Conservation (phyloP, 2,329 filamentous ascomycete species). For the Exserohilum rostratum region DNA sequence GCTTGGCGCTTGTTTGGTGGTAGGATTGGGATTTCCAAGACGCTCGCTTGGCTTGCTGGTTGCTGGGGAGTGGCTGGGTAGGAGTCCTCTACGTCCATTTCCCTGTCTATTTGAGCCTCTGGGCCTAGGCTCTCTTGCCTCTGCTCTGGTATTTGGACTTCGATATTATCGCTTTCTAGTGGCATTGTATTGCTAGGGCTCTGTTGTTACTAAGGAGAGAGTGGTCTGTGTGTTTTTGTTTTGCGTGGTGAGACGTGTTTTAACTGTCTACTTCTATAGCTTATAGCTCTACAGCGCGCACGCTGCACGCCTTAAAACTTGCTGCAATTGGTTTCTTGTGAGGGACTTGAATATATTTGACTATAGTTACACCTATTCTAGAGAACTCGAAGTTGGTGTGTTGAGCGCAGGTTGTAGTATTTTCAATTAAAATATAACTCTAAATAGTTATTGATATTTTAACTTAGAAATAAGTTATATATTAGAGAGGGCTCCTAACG, state of each 20-base stretch:
- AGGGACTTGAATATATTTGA: background rate
- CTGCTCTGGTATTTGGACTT: background rate
- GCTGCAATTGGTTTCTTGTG: background rate
- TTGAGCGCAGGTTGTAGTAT: no score
- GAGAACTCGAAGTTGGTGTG: background rate
- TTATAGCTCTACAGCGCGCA: background rate
- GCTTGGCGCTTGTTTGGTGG: background rate
- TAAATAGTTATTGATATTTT: no score
- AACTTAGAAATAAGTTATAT: no score
- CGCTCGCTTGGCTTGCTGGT: background rate
- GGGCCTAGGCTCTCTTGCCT: background rate
- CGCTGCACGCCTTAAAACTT: background rate
- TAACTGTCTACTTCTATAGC: background rate
- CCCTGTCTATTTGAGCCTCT: background rate
- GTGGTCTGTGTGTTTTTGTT: background rate
- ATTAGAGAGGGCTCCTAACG: no score
- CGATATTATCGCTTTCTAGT: background rate
- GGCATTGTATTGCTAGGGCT: background rate
- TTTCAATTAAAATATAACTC: no score
- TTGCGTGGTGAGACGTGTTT: background rate
- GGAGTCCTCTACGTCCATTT: background rate
- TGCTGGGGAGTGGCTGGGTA: background rate
- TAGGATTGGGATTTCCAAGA: background rate
- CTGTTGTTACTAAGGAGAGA: background rate
- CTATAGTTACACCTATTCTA: background rate